Evolutionary conservation across 163 green algal genomes (phyloP).

Genomic region (Coccomyxa subellipsoidea): DNA sequence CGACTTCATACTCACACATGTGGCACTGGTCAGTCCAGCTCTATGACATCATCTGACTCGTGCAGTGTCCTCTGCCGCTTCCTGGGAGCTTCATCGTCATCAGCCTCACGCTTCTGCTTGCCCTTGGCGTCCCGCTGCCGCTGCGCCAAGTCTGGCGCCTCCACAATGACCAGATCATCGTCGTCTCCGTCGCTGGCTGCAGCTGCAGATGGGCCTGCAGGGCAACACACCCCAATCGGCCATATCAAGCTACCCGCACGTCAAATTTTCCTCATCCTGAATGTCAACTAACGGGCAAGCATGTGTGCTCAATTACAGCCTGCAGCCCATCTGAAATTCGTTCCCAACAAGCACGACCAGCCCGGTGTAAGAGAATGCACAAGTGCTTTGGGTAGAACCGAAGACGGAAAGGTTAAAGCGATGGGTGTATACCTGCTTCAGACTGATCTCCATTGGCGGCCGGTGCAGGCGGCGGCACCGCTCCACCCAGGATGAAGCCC

Average conservation of each 20-base stretch:
- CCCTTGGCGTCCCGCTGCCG: background rate
- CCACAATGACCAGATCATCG: slow-evolving; percentile 3
- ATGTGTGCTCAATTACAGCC: too few species aligned
- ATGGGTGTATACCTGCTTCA: background rate
- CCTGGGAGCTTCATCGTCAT: background rate
- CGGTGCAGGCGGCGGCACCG: background rate
- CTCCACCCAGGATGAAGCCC: slow-evolving; percentile 49
- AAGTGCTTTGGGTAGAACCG: too few species aligned
- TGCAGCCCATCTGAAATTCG: too few species aligned
- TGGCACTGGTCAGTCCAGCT: background rate
- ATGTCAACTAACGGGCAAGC: too few species aligned
- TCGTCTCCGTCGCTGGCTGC: background rate
- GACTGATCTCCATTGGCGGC: slow-evolving; percentile 3
- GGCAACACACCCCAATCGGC: background rate
- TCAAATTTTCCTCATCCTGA: too few species aligned
- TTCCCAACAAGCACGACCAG: too few species aligned
- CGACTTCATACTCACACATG: background rate
- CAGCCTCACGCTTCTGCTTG: background rate
- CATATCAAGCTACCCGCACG: too few species aligned
- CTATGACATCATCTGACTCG: background rate
- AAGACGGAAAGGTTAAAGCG: background rate
- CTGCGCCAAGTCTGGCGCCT: background rate
- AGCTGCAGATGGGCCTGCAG: background rate
- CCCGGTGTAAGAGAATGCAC: too few species aligned
- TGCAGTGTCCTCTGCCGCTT: background rate